Evolutionary conservation across 2,329 filamentous ascomycete species (phyloP).

Genomic region (Whalleya microplaca): DNA sequence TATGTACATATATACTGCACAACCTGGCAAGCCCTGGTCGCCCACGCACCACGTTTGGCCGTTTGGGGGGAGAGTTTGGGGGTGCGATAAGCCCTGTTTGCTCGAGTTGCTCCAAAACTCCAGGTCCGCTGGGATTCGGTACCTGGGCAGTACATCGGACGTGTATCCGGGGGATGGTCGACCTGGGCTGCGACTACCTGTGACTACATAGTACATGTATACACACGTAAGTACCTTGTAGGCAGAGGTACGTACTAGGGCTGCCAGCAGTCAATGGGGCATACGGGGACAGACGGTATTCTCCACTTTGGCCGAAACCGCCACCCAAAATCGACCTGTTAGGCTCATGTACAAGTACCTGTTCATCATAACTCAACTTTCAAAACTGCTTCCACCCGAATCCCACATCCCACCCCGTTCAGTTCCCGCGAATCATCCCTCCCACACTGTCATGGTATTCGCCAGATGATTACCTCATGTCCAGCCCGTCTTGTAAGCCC

Average conservation of each 20-base stretch:
- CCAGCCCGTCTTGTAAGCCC: conserved; percentile 52
- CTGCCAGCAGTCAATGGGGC: too few relatives aligned
- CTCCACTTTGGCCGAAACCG: conserved; percentile 29
- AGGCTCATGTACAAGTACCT: conserved; percentile 19
- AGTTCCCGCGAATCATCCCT: conserved; percentile 29
- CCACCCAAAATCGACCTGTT: conserved; percentile 23
- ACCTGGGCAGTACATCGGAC: not conserved
- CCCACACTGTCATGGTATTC: conserved; percentile 34
- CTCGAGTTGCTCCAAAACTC: too few relatives aligned
- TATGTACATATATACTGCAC: too few relatives aligned
- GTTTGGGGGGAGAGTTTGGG: not conserved
- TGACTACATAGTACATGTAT: too few relatives aligned
- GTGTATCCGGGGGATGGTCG: not conserved
- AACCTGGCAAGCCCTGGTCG: too few relatives aligned
- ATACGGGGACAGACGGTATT: not conserved
- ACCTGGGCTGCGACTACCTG: not conserved
- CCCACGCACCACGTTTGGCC: not conserved
- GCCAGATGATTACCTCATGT: conserved; percentile 64
- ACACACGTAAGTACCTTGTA: too few relatives aligned
- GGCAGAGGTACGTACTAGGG: too few relatives aligned
- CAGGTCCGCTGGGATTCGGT: not conserved
- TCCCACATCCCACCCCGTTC: conserved; percentile 19
- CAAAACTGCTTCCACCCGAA: conserved; percentile 8
- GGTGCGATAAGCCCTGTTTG: not conserved
- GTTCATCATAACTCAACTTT: conserved; percentile 27